phyloP scores from a whole-genome alignment of 1,284 basidiomycete genomes.

The Tilletia indica region DNA sequence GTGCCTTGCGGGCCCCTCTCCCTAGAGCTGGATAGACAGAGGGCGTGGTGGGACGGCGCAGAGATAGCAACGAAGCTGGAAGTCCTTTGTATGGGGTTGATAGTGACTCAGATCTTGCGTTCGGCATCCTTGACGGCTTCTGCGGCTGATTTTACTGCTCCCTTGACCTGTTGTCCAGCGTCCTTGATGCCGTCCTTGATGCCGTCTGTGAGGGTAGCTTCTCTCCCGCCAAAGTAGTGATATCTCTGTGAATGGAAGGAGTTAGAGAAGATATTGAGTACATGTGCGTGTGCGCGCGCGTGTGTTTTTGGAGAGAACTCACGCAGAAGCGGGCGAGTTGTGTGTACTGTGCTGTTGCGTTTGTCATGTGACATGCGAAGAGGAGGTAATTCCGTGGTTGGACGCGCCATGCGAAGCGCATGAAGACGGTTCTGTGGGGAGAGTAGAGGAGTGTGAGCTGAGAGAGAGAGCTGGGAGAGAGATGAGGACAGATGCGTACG shows the following conservation, averaged over 20 bases:
- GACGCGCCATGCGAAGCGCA: conserved; percentile 54
- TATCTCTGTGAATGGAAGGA: conserved; percentile 32
- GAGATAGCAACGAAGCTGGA: no score
- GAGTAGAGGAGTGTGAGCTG: not conserved
- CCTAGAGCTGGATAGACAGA: no score
- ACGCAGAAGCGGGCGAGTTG: conserved; percentile 47
- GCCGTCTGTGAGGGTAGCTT: conserved; percentile 27
- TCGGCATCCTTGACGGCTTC: not conserved
- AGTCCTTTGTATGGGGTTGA: no score
- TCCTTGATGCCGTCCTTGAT: conserved; percentile 28
- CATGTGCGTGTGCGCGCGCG: no score
- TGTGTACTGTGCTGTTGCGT: conserved; percentile 47
- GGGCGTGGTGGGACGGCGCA: no score
- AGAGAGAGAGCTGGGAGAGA: not conserved
- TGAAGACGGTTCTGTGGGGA: conserved; percentile 41
- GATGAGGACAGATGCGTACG: conserved; percentile 23
- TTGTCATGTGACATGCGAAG: conserved; percentile 52
- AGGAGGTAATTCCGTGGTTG: conserved; percentile 53
- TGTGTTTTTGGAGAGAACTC: conserved; percentile 22
- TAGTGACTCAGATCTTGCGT: not conserved
- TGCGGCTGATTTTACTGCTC: not conserved
- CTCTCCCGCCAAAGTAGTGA: conserved; percentile 46
- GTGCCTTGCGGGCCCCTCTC: no score
- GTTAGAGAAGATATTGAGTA: not conserved
- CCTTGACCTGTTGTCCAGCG: conserved; percentile 26